Evolutionary conservation across 2,329 filamentous ascomycete species (phyloP).

Genomic region (Colletotrichum tofieldiae): DNA sequence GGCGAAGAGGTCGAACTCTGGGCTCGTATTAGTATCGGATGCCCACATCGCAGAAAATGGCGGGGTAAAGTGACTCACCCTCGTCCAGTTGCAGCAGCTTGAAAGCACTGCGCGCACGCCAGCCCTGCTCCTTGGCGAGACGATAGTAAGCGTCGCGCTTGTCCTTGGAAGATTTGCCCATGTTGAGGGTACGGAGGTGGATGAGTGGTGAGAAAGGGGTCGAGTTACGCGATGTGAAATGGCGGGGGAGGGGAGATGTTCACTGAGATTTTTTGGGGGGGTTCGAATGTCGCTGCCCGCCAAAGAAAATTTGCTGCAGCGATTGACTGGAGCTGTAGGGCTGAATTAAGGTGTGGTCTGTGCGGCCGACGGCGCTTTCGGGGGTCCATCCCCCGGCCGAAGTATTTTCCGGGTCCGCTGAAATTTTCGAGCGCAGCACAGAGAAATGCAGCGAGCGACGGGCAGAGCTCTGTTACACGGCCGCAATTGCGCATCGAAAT

Average conservation of each 20-base stretch:
- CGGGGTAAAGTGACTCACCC: slow-evolving; percentile 58
- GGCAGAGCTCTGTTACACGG: not conserved
- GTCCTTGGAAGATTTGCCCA: slow-evolving; percentile 99
- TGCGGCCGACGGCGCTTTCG: slow-evolving; percentile 19
- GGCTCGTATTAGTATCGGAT: not conserved
- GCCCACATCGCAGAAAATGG: not conserved
- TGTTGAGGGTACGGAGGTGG: slow-evolving; percentile 54
- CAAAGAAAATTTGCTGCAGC: slow-evolving; percentile 42
- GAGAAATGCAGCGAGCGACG: not conserved
- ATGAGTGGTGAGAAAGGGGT: not conserved
- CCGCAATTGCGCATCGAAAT: slow-evolving; percentile 2
- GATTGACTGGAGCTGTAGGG: slow-evolving; percentile 42
- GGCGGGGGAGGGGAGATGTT: slow-evolving; percentile 7
- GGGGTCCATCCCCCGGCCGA: not conserved
- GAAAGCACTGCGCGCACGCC: slow-evolving; percentile 96
- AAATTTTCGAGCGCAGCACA: slow-evolving; percentile 32
- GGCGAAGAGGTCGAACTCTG: slow-evolving; percentile 94
- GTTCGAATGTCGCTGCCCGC: slow-evolving; percentile 42
- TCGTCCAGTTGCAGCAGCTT: slow-evolving; percentile 96
- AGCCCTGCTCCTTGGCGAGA: slow-evolving; percentile 98
- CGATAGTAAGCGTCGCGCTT: slow-evolving; percentile 99
- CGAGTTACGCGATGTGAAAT: not conserved
- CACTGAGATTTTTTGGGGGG: slow-evolving; percentile 33
- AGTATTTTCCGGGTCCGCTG: slow-evolving; percentile 37
- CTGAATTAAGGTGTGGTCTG: slow-evolving; percentile 51